Base-by-base conservation (phyloP, 176 grass and related monocot species). In the Zoysia japonica region DNA sequence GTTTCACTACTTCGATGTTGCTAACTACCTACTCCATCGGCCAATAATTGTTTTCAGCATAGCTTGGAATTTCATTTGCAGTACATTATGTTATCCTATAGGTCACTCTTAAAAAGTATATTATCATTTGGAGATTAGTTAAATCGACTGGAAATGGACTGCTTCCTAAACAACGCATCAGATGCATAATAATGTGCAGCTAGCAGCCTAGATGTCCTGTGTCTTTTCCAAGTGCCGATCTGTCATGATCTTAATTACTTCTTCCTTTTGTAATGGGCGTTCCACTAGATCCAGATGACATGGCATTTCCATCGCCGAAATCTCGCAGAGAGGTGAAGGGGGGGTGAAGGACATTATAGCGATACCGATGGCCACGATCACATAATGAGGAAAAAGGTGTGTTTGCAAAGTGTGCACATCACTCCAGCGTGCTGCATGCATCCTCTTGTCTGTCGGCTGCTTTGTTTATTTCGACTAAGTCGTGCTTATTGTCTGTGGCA, bases 351-450 rank as follows among this genome's bases (percentile, higher is more conserved):
- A 16, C 39, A 42, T 51, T 52, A 19, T 0, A 37, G 17, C 8
- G 38, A 85, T 7, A 40, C 7, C 28, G 67, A 85, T 54, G 28
- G 39, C 67, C 75, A 78, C 44, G 75, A 78, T 63, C 65, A 11
- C 66, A 13, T 84, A 52, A 9, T 70, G 65, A 77, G 65, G 69
- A 10, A 10, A 59, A 41, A 61, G 35, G 41, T 1, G 62, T 39
- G 47, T 4, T 49, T 8, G 61, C 44, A 52, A 71, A 39, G 7
- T 71, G 28, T 56, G 15, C 4, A 28, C 28, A 28, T 28, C 28
- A 28, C 28, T 28, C 28, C 28, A 28, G 28, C 28, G 28, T 28
- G 28, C 28, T 28, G 28, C 28, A 28, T 28, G 28, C 28, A 0
- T 28, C 28, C 28, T 28, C 14, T 5, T 28, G 28, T 28, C 28